Evolutionary conservation across 202 grass and related monocot genomes (phyloP).

Genomic region (Panicum virgatum): DNA sequence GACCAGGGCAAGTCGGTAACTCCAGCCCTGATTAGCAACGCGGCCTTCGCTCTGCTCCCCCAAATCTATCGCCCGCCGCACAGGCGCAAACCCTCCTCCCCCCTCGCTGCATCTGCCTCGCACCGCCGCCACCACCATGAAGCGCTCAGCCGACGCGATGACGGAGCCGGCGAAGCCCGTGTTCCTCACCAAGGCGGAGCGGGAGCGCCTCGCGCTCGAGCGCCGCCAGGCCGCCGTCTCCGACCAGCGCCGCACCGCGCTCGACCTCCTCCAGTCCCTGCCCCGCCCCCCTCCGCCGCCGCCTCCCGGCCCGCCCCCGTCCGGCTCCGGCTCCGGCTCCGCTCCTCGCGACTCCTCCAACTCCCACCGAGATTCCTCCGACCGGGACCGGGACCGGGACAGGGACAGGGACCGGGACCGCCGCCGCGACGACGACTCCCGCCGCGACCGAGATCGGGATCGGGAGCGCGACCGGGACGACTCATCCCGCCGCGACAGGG

Average conservation of each 20-base stretch:
- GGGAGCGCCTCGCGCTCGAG: constrained; percentile 78
- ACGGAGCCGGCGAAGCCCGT: constrained; percentile 58
- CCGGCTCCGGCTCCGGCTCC: constrained; percentile 29
- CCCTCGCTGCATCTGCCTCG: background rate
- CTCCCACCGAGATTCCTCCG: constrained; percentile 45
- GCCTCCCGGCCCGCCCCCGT: constrained; percentile 1
- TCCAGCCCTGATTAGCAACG: background rate
- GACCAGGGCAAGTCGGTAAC: background rate
- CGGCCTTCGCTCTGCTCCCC: background rate
- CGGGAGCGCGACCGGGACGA: constrained; percentile 45
- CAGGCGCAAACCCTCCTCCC: background rate
- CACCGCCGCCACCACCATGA: constrained; percentile 57
- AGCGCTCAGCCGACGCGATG: constrained; percentile 61
- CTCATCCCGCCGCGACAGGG: constrained; percentile 45
- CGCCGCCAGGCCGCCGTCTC: constrained; percentile 76
- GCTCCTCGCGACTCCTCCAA: constrained; percentile 39
- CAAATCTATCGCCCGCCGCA: background rate
- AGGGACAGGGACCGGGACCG: constrained; percentile 40
- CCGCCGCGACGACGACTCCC: constrained; percentile 34
- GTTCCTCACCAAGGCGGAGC: constrained; percentile 79
- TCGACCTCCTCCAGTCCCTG: constrained; percentile 57
- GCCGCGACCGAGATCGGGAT: constrained; percentile 51
- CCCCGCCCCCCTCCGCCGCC: constrained; percentile 32
- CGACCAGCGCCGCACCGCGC: constrained; percentile 67
- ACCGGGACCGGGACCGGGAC: too few relatives aligned